These are phyloP conservation scores for Ceratocystis eucalypticola DNA, from an alignment of 2,329 filamentous ascomycete genomes.

Conservation along the genomic window DNA sequence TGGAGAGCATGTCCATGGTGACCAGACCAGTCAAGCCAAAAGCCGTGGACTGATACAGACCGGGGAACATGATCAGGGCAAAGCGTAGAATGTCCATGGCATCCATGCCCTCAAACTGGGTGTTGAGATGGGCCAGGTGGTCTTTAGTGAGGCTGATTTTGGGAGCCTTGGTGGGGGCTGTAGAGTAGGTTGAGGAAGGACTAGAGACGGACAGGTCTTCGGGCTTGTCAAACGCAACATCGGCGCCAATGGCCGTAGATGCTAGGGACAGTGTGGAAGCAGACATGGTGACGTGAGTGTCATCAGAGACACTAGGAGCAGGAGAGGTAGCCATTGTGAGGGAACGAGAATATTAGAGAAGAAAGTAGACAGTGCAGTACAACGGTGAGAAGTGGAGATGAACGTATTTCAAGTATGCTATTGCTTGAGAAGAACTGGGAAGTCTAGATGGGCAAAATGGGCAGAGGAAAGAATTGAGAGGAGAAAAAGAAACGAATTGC, in stretches of 20 bases:
- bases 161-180: constrained; percentile 38
- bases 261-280: constrained; percentile 18
- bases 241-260: constrained; percentile 22
- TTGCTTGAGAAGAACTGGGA: background rate
- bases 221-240: constrained; percentile 31
- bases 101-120: constrained; percentile 73
- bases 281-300: constrained; percentile 15
- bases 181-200: constrained; percentile 28
- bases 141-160: constrained; percentile 73
- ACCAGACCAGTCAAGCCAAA: constrained; percentile 71
- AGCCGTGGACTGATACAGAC: constrained; percentile 74
- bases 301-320: constrained; percentile 13
- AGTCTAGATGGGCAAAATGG: background rate
- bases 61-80: constrained; percentile 80
- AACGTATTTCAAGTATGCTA: background rate
- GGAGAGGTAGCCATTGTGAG: constrained; percentile 17
- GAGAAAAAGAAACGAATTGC: constrained; percentile 8
- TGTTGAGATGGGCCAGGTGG: constrained; percentile 83
- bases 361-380: constrained; percentile 10
- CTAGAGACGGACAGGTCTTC: constrained; percentile 75
- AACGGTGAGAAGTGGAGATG: background rate
- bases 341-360: background rate
- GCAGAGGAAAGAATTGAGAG: constrained; percentile 4
- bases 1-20: constrained; percentile 74
- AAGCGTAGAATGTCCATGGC: constrained; percentile 86